Base-by-base conservation (phyloP, 2,329 filamentous ascomycete species). In the Simplicillium aogashimaense region DNA sequence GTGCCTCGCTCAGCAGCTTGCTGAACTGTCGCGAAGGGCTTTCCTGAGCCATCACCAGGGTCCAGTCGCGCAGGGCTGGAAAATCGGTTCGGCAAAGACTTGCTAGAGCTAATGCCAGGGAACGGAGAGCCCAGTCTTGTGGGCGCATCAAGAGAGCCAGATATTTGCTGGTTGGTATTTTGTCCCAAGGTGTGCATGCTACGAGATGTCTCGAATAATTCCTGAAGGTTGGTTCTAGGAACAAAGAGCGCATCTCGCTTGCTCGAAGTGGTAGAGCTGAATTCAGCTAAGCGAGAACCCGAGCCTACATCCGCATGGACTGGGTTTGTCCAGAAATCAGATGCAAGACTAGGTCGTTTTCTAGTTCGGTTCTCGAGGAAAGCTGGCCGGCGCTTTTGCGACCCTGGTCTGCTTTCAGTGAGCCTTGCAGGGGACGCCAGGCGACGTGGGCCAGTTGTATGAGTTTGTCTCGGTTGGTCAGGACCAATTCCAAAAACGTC, bases 121-220 rank as follows among this genome's bases (percentile, higher is more conserved):
- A 81, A 81, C 0, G 77, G 77, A 5, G 77, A 81, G 25, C 77
- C 74, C 4, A 81, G 64, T 7, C 75, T 67, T 12, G 66, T 62
- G 32, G 67, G 69, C 2, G 59, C 60, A 3, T 54, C 55, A 1
- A 55, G 52, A 25, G 31, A n/a, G 39, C 17, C 38, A 41, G 12
- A 25, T 29, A 18, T 35, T 28, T 47, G 46, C 35, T 40, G 46
- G 33, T n/a, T 25, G 20, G 5, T 25, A 25, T 25, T 9, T 25
- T 25, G 20, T 25, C 20, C 20, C 9, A 25, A 9, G 5, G 20
- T 9, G 20, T 25, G 5, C 20, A 25, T 25, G 20, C 20, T 25
- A 9, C 20, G 20, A 25, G 53, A 54, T 4, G 56, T 49, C 36
- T 61, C 59, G 15, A 67, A 62, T 11, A 67, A 56, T 40, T 66